Percentiles rank a stretch among this genome's conserved stretches.
Evolutionary conservation across 2,329 filamentous ascomycete species (phyloP).

Genomic region (Diaporthe caulivora): DNA sequence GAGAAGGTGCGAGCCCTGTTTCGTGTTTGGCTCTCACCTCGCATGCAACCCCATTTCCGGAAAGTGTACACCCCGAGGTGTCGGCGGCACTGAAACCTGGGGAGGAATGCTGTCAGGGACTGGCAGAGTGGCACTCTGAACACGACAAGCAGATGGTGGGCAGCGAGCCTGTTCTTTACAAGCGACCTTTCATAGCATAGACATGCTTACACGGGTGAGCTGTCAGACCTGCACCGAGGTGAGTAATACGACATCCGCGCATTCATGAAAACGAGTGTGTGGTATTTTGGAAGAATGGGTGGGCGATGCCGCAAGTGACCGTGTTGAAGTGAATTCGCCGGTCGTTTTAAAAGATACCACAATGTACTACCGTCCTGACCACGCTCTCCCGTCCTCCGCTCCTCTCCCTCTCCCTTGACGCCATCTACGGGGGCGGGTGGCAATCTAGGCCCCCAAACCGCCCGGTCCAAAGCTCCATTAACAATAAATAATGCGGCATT

Average conservation of each 20-base stretch:
- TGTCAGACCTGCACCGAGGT: neutral
- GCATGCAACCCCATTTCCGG: neutral
- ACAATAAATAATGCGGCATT: conserved; percentile 16
- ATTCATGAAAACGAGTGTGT: conserved; percentile 7
- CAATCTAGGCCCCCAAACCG: conserved; percentile 1
- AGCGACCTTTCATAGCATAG: too few relatives aligned
- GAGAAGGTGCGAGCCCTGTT: neutral
- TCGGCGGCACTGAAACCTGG: too few relatives aligned
- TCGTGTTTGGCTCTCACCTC: conserved; percentile 12
- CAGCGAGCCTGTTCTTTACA: neutral
- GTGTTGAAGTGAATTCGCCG: conserved; percentile 31
- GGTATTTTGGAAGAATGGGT: conserved; percentile 9
- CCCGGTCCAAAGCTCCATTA: conserved; percentile 17
- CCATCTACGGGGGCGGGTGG: conserved; percentile 6
- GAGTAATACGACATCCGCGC: neutral
- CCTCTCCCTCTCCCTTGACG: neutral
- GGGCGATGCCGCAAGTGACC: conserved; percentile 14
- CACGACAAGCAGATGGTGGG: neutral
- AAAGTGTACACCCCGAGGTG: neutral
- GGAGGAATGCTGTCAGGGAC: neutral
- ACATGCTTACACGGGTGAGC: too few relatives aligned
- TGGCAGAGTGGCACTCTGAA: neutral
- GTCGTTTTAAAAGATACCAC: conserved; percentile 25
- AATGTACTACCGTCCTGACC: conserved; percentile 8
- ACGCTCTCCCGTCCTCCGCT: neutral